A percentile compares a stretch with the other conserved stretches of the same genome.
Evolutionary conservation across 352 stramenopile species (phyloP).

Genomic region (Globisporangium carolinianum): DNA sequence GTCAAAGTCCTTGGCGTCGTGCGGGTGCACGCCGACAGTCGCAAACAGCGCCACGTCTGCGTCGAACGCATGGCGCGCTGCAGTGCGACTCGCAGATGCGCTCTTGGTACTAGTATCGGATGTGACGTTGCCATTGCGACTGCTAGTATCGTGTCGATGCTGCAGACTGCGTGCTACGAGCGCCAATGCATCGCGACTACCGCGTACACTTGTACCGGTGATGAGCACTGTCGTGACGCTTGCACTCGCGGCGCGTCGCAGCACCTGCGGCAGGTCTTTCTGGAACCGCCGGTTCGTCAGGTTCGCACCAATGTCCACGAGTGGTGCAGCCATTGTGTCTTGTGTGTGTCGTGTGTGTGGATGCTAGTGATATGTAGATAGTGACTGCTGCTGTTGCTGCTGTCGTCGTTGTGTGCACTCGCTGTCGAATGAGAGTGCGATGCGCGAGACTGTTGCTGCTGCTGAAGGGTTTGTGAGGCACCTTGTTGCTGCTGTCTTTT

Average conservation of each 20-base stretch:
- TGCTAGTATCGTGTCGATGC: too few species aligned
- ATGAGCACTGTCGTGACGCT: conserved; percentile 80
- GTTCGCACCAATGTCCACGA: conserved; percentile 72
- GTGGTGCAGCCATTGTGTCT: not conserved
- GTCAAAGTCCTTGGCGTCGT: conserved; percentile 84
- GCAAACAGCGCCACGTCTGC: conserved; percentile 44
- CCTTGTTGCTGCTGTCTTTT: too few species aligned
- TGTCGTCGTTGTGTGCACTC: not conserved
- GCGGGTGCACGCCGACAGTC: conserved; percentile 94
- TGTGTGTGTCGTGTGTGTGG: too few species aligned
- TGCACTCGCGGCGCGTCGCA: conserved; percentile 67
- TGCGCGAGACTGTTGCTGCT: too few species aligned
- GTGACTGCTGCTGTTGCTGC: not conserved
- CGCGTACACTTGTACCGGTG: conserved; percentile 63
- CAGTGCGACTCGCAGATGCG: not conserved
- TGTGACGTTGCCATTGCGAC: not conserved
- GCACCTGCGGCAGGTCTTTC: conserved; percentile 83
- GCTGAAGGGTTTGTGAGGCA: too few species aligned
- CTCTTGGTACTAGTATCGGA: too few species aligned
- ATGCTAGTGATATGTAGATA: not conserved
- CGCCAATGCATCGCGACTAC: conserved; percentile 32
- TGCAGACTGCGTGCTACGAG: conserved; percentile 18
- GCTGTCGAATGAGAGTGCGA: not conserved
- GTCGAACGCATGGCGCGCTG: not conserved
- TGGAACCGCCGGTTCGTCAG: conserved; percentile 59